Percentiles rank a stretch among this genome's conserved stretches.
Evolutionary conservation across 2,329 filamentous ascomycete species (phyloP).

Genomic region (Verticillium nubilum): DNA sequence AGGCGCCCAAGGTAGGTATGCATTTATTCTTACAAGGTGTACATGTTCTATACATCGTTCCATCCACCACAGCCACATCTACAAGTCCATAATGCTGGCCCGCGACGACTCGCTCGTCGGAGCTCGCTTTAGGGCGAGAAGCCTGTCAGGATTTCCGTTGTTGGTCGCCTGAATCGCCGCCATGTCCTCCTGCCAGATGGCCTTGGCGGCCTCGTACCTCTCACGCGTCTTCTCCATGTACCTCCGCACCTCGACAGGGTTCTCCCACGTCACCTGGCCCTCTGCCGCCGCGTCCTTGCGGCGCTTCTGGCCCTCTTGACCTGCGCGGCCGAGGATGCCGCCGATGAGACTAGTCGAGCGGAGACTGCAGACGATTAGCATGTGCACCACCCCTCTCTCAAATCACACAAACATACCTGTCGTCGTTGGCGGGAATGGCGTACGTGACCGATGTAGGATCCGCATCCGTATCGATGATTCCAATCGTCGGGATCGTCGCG

Average conservation of each 20-base stretch:
- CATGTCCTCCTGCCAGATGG: conserved; percentile 23
- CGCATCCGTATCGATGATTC: conserved; percentile 87
- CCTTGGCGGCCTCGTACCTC: conserved; percentile 15
- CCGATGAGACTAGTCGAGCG: conserved; percentile 77
- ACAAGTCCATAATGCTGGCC: not conserved
- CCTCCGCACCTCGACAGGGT: conserved; percentile 33
- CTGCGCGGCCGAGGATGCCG: conserved; percentile 79
- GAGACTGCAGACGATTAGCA: conserved; percentile 47
- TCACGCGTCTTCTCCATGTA: conserved; percentile 29
- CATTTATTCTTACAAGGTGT: not conserved
- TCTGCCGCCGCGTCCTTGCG: conserved; percentile 57
- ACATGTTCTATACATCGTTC: not conserved
- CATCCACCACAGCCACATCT: not conserved
- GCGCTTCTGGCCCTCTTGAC: conserved; percentile 66
- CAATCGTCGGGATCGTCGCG: conserved; percentile 87
- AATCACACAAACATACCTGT: conserved; percentile 57
- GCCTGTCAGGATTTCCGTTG: conserved; percentile 24
- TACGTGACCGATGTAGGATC: conserved; percentile 95
- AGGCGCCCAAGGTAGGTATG: not conserved
- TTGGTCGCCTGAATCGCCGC: conserved; percentile 25
- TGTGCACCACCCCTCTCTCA: no score
- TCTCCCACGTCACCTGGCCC: conserved; percentile 61
- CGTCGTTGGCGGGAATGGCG: conserved; percentile 93
- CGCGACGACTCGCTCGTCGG: not conserved
- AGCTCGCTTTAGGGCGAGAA: conserved; percentile 24